Base-by-base conservation (phyloP, 179 eudicot genomes). In the Drosera spatulata region DNA sequence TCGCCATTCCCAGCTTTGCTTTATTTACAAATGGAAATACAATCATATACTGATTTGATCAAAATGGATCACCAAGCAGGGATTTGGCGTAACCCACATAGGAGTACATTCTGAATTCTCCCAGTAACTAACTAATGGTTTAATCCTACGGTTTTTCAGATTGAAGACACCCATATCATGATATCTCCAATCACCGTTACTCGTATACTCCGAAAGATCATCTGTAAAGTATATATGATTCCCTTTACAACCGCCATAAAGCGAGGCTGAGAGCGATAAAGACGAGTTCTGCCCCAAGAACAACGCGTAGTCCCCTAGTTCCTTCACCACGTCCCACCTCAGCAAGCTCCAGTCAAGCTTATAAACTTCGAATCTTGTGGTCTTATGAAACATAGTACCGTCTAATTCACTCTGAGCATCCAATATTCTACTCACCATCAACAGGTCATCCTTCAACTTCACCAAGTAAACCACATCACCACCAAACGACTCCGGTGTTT, bases 391-490 rank as follows among this genome's bases (percentile, higher is more conserved):
- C 42, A 63, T 67, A 57, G 47, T 40, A 43, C 46, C 66, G 0
- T 60, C 47, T 15, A 45, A 59, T 9, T 68, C 65, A 50, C 59
- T 58, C 13, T 61, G 60, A 9, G 64, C 52, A 10, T 46, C 69
- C 45, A 85, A 66, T 58, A 64, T 61, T 43, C 96, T 50, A 0
- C 75, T 62, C 22, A 85, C 79, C 60, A 80, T 49, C 44, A 85
- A 50, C 48, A 85, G 42, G 10, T 66, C 74, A 22, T 39, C 78
- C 43, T 46, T 59, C 5, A 71, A 73, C 45, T 59, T 66, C 66
- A 81, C 88, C 75, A 85, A 58, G 62, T 87, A 85, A 13, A 64
- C 73, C 78, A 80, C 67, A 79, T 87, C 89, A 47, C 88, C 91
- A 2, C 61, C 69, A 49, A 71, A 53, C 5, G 60, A 46, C 7